Conservation (phyloP, 192 early-diverging fungal genomes). For the Gamsiella multidivaricata region DNA sequence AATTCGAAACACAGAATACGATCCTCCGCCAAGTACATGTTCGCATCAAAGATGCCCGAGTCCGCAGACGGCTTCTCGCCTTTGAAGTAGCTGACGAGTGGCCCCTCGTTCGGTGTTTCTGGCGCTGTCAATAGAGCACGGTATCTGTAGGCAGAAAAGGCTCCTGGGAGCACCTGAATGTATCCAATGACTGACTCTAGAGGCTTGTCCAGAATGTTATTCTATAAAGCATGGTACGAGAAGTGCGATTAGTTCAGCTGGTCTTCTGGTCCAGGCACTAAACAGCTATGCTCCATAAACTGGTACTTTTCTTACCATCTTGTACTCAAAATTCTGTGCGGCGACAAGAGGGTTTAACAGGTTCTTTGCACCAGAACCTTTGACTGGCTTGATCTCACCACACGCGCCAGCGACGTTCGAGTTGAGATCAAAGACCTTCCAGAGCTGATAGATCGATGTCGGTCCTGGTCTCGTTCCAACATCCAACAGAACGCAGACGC, state of each 20-base stretch:
- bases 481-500: constrained; percentile 77
- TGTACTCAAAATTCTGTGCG: constrained; percentile 84
- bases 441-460: constrained; percentile 63
- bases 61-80: constrained; percentile 66
- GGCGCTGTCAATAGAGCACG: constrained; percentile 68
- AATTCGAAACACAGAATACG: constrained; percentile 89
- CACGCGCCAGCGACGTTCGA: constrained; percentile 80
- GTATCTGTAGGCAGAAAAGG: constrained; percentile 83
- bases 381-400: constrained; percentile 78
- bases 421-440: constrained; percentile 75
- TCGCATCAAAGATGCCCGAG: constrained; percentile 60
- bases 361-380: constrained; percentile 62
- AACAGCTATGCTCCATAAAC: too few relatives aligned
- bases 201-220: constrained; percentile 83
- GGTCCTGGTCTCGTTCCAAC: constrained; percentile 78
- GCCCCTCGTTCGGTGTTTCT: constrained; percentile 63
- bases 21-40: constrained; percentile 80
- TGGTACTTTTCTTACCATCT: constrained; percentile 67
- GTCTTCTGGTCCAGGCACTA: too few relatives aligned
- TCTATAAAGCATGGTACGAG: constrained; percentile 26
- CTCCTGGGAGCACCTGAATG: constrained; percentile 85
- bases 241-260: too few relatives aligned
- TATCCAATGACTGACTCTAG: constrained; percentile 80
- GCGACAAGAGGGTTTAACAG: constrained; percentile 79
- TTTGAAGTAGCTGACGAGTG: constrained; percentile 76